A percentile compares a stretch with the other conserved stretches of the same genome.
Conservation (phyloP, 1,284 basidiomycete species). For the Thecaphora thlaspeos region DNA sequence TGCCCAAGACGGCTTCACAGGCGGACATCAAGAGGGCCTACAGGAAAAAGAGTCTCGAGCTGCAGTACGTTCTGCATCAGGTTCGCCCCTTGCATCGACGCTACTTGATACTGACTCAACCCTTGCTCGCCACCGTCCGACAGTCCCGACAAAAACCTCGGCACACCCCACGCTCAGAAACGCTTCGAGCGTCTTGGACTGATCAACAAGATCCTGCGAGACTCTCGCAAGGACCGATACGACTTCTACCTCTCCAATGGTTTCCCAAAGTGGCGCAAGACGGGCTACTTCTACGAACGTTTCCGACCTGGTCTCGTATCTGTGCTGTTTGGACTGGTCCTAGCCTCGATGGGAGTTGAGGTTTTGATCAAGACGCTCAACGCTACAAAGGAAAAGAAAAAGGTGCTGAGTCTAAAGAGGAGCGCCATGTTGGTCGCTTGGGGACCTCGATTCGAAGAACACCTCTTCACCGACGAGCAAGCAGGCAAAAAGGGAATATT, state of each 20-base stretch:
- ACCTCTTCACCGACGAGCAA: conserved; percentile 2
- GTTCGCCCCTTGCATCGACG: too few species aligned
- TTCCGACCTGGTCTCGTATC: conserved; percentile 45
- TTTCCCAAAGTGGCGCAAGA: conserved; percentile 53
- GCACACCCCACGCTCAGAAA: conserved; percentile 34
- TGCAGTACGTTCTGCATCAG: conserved; percentile 31
- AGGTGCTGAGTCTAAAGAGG: conserved; percentile 35
- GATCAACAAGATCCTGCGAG: conserved; percentile 54
- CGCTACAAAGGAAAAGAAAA: conserved; percentile 28
- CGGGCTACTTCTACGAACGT: conserved; percentile 52
- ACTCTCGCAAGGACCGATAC: conserved; percentile 53
- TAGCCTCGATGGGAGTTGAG: conserved; percentile 28
- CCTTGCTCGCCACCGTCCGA: neutral
- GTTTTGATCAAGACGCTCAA: conserved; percentile 29
- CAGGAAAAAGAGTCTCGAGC: conserved; percentile 47
- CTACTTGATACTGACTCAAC: too few species aligned
- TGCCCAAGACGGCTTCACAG: conserved; percentile 23
- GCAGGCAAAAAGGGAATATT: neutral
- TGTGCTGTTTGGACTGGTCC: conserved; percentile 37
- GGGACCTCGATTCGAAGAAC: conserved; percentile 45
- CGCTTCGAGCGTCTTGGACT: conserved; percentile 53
- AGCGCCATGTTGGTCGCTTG: conserved; percentile 42
- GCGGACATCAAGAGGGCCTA: conserved; percentile 51
- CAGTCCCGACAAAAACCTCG: conserved; percentile 51
- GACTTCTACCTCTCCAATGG: conserved; percentile 53